These are phyloP conservation scores for Kuraishia capsulata DNA, from an alignment of 805 yeast genomes.

Conservation along the genomic window DNA sequence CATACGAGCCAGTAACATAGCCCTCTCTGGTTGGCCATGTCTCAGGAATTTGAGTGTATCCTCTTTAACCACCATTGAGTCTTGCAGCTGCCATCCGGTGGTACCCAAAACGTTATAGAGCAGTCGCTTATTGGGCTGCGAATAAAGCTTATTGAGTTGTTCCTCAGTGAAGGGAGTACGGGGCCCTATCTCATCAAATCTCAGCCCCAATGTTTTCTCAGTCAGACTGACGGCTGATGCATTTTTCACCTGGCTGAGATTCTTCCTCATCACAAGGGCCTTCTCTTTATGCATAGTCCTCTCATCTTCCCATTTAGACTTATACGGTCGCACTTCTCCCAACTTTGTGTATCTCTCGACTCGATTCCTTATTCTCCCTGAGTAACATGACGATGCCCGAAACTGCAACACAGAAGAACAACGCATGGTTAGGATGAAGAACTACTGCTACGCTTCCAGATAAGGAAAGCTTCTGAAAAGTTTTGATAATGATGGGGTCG, in stretches of 20 bases:
- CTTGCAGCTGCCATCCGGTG: constrained; percentile 45
- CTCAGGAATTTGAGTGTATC: constrained; percentile 45
- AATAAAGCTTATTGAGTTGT: constrained; percentile 16
- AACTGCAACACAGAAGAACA: too few species aligned
- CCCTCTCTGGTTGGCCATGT: constrained; percentile 26
- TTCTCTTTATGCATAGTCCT: neutral
- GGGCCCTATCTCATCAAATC: constrained; percentile 12
- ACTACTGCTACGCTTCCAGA: too few species aligned
- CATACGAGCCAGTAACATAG: constrained; percentile 31
- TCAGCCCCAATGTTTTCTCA: constrained; percentile 10
- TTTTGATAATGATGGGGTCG: too few species aligned
- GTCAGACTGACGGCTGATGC: constrained; percentile 18
- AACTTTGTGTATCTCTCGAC: neutral
- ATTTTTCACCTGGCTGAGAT: constrained; percentile 13
- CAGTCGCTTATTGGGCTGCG: constrained; percentile 28
- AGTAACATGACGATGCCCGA: too few species aligned
- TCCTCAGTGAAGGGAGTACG: constrained; percentile 14
- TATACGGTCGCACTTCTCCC: neutral
- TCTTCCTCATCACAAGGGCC: constrained; percentile 8
- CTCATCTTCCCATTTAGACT: neutral
- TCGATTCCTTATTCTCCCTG: too few species aligned
- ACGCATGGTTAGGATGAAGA: too few species aligned
- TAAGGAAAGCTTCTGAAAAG: too few species aligned
- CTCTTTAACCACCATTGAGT: constrained; percentile 44
- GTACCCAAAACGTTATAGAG: constrained; percentile 50